Evolutionary conservation across 2,329 filamentous ascomycete genomes (phyloP).

Genomic region (Zasmidium angulare): DNA sequence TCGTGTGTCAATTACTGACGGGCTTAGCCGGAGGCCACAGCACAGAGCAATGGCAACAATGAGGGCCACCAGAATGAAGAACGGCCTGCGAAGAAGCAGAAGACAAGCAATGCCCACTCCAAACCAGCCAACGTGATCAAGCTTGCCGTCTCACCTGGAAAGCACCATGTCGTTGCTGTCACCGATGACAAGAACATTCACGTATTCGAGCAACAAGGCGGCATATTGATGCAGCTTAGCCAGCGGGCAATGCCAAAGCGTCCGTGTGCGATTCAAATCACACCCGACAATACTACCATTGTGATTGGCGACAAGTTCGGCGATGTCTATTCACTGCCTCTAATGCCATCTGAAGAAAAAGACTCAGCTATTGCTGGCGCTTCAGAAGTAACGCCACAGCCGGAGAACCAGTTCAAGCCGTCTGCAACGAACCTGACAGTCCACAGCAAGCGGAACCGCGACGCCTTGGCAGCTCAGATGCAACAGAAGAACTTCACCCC

Average conservation of each 20-base stretch:
- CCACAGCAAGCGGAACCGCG: constrained; percentile 61
- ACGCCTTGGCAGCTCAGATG: constrained; percentile 58
- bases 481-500: constrained; percentile 47
- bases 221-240: constrained; percentile 66
- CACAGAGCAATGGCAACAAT: background rate
- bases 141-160: constrained; percentile 63
- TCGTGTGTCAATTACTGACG: background rate
- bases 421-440: constrained; percentile 60
- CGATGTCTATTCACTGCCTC: constrained; percentile 85
- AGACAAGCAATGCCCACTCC: constrained; percentile 27
- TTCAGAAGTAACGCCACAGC: constrained; percentile 26
- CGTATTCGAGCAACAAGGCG: constrained; percentile 70
- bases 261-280: constrained; percentile 72
- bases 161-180: constrained; percentile 70
- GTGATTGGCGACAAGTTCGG: constrained; percentile 93
- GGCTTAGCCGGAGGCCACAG: background rate
- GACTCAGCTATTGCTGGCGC: constrained; percentile 27
- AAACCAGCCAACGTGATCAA: constrained; percentile 65
- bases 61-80: constrained; percentile 16
- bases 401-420: constrained; percentile 42
- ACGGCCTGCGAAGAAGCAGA: constrained; percentile 34
- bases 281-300: constrained; percentile 69
- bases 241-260: constrained; percentile 86
- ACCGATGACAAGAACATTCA: constrained; percentile 91
- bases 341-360: constrained; percentile 51